phyloP scores from a whole-genome alignment of 2,329 filamentous ascomycete genomes.

The Trichoderma aggressivum region DNA sequence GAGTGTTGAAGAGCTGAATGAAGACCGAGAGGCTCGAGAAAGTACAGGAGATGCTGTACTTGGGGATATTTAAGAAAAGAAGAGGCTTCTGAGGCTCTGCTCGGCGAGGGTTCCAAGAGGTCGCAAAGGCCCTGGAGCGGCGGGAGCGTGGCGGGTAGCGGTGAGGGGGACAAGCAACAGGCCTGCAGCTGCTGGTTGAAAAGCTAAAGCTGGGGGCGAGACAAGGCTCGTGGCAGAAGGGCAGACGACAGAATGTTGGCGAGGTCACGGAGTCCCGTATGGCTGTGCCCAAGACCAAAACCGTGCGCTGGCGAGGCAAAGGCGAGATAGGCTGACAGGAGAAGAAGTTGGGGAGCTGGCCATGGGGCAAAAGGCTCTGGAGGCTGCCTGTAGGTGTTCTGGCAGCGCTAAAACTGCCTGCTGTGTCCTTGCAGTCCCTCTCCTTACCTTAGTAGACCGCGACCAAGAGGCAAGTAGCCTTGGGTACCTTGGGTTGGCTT shows the following conservation, averaged over 20 bases:
- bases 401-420: not conserved
- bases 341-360: constrained; percentile 12
- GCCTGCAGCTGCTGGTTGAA: constrained; percentile 13
- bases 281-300: not conserved
- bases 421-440: not conserved
- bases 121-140: constrained; percentile 10
- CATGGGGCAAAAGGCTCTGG: not conserved
- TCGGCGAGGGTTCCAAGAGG: constrained; percentile 9
- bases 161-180: constrained; percentile 16
- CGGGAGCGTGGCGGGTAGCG: constrained; percentile 11
- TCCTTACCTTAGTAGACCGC: not conserved
- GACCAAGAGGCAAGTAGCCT: not conserved
- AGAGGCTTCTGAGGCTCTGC: not conserved
- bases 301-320: constrained; percentile 12
- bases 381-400: not conserved
- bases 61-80: not conserved
- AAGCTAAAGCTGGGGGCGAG: constrained; percentile 12
- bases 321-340: constrained; percentile 14
- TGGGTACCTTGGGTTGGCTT: not conserved
- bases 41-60: not conserved
- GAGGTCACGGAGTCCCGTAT: not conserved
- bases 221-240: constrained; percentile 1
- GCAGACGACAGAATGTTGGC: not conserved
- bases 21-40: not conserved
- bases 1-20: constrained; percentile 17